Conservation (phyloP, 768 basidiomycete genomes). For the Auricularia auricula-judae region DNA sequence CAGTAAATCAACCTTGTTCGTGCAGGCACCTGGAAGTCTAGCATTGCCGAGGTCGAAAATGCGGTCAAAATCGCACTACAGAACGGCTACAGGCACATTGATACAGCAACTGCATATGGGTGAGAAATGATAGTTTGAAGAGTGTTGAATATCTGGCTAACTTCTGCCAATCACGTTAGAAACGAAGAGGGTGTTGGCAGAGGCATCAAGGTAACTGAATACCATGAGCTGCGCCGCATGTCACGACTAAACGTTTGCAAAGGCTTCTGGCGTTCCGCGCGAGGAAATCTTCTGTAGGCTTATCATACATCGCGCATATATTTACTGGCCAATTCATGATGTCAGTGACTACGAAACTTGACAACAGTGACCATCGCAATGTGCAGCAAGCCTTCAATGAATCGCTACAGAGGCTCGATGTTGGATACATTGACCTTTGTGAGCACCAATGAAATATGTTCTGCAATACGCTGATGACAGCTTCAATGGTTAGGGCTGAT, state of each 20-base stretch:
- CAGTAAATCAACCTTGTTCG: not conserved
- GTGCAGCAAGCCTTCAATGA: constrained; percentile 51
- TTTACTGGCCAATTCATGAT: not conserved
- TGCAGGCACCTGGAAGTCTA: constrained; percentile 69
- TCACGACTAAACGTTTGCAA: not conserved
- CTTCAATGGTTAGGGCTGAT: constrained; percentile 34
- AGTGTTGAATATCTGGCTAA: not conserved
- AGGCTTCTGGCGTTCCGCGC: constrained; percentile 61
- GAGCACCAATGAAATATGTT: constrained; percentile 16
- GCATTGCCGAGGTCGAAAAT: constrained; percentile 55
- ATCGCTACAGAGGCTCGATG: constrained; percentile 56
- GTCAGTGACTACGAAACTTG: constrained; percentile 39
- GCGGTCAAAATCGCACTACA: constrained; percentile 69
- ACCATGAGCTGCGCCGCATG: not conserved
- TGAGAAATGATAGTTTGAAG: not conserved
- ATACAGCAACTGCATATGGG: constrained; percentile 56
- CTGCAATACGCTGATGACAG: not conserved
- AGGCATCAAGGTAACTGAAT: constrained; percentile 39
- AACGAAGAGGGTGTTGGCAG: constrained; percentile 77
- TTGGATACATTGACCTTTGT: constrained; percentile 75
- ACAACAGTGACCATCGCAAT: constrained; percentile 49
- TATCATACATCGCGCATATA: constrained; percentile 32
- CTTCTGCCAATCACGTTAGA: constrained; percentile 3
- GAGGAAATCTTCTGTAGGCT: constrained; percentile 45
- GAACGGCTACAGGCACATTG: constrained; percentile 63